Percentiles rank a stretch among this genome's conserved stretches.
Conservation (phyloP, 371 early-diverging fungal genomes). For the Rhizomucor pusillus region DNA sequence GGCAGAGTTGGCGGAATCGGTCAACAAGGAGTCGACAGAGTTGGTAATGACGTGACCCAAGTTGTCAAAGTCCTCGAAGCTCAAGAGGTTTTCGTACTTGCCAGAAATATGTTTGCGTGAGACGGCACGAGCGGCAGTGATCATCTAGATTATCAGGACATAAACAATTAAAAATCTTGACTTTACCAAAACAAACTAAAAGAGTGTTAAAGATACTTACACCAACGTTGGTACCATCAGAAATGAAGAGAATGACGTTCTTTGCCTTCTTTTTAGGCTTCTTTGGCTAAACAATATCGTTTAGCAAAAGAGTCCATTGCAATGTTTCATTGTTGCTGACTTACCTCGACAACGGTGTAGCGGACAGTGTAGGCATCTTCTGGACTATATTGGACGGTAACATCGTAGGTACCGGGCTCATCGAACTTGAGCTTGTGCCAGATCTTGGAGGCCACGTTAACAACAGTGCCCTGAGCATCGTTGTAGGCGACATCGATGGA, state of each 20-base stretch:
- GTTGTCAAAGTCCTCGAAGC: constrained; percentile 63
- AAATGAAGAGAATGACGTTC: constrained; percentile 72
- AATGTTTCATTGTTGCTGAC: not conserved
- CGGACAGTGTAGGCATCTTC: constrained; percentile 34
- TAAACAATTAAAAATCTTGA: not conserved
- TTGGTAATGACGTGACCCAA: constrained; percentile 71
- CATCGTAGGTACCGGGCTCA: constrained; percentile 57
- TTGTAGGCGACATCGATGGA: constrained; percentile 48
- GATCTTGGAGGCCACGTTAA: constrained; percentile 49
- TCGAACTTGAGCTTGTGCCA: constrained; percentile 57
- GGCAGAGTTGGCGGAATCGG: constrained; percentile 79
- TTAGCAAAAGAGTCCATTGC: not conserved
- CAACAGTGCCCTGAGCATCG: constrained; percentile 43
- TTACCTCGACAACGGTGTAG: constrained; percentile 35
- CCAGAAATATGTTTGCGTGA: constrained; percentile 55
- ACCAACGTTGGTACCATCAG: constrained; percentile 69
- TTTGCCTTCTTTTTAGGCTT: constrained; percentile 63
- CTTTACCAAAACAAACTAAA: not conserved
- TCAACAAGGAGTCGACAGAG: constrained; percentile 69
- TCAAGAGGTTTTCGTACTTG: constrained; percentile 55
- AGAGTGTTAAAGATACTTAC: constrained; percentile 15
- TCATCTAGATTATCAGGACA: constrained; percentile 31
- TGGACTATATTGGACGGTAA: constrained; percentile 37
- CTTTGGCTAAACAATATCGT: constrained; percentile 26
- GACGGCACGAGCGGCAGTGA: constrained; percentile 59